These are phyloP conservation scores for Globisporangium ultimum DNA, from an alignment of 352 stramenopile genomes.

Conservation along the genomic window DNA sequence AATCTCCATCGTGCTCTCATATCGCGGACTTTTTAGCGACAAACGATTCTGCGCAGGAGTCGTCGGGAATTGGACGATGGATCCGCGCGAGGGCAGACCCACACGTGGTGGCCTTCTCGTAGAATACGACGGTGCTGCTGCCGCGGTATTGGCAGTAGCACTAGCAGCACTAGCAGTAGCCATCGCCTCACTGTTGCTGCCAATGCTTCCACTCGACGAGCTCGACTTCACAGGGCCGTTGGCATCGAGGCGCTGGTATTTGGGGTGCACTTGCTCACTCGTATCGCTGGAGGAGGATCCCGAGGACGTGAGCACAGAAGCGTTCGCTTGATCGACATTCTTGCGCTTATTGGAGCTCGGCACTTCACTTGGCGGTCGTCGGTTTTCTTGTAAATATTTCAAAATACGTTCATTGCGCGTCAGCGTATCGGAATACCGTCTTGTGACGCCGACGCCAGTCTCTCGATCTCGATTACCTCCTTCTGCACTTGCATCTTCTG, in stretches of 20 bases:
- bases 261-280: slow-evolving; percentile 31
- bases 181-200: slow-evolving; percentile 35
- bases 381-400: slow-evolving; percentile 41
- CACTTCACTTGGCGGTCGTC: background rate
- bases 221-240: slow-evolving; percentile 33
- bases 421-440: slow-evolving; percentile 39
- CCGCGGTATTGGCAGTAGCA: background rate
- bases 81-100: slow-evolving; percentile 42
- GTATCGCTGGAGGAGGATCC: slow-evolving; percentile 16
- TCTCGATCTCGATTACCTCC: background rate
- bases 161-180: slow-evolving; percentile 15
- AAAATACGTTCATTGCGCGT: slow-evolving; percentile 56
- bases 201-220: slow-evolving; percentile 44
- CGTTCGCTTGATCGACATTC: slow-evolving; percentile 26
- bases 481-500: background rate
- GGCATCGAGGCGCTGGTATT: slow-evolving; percentile 46
- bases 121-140: background rate
- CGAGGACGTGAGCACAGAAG: slow-evolving; percentile 11
- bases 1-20: slow-evolving; percentile 70
- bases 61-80: slow-evolving; percentile 27
- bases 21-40: slow-evolving; percentile 65
- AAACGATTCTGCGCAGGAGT: slow-evolving; percentile 39
- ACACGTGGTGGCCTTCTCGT: slow-evolving; percentile 23
- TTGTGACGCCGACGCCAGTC: slow-evolving; percentile 2
- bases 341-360: slow-evolving; percentile 52